Evolutionary conservation across 1,139 yeast genomes (phyloP).

Genomic region (Sugiyamaella xylanicola): DNA sequence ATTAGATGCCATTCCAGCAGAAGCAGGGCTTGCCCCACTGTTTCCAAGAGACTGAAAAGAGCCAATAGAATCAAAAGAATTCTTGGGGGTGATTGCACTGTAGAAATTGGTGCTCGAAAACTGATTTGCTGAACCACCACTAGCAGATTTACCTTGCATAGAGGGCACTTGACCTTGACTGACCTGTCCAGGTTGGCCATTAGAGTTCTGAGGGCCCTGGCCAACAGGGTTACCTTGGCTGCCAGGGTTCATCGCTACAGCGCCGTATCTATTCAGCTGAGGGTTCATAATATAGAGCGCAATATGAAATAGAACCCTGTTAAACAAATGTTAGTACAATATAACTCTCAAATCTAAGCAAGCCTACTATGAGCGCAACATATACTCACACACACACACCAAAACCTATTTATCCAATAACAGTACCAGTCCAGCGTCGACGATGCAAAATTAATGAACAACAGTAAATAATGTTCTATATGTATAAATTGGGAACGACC

Average conservation of each 20-base stretch:
- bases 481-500: no score
- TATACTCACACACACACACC: no score
- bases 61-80: slow-evolving; percentile 29
- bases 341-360: no score
- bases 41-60: slow-evolving; percentile 21
- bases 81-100: slow-evolving; percentile 28
- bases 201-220: background rate
- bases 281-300: background rate
- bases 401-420: no score
- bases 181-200: background rate
- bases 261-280: background rate
- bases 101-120: slow-evolving; percentile 22
- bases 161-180: background rate
- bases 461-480: no score
- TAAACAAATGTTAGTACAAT: no score
- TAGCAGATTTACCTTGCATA: background rate
- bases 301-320: no score
- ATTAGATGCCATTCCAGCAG: slow-evolving; percentile 13
- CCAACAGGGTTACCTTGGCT: background rate
- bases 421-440: no score
- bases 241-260: no score
- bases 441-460: no score
- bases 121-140: background rate
- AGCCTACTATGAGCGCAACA: no score
- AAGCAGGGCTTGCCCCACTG: slow-evolving; percentile 11